A percentile compares a stretch with the other conserved stretches of the same genome.
Evolutionary conservation across 129 eudicot species (phyloP).

Genomic region (Pittosporum tobira): DNA sequence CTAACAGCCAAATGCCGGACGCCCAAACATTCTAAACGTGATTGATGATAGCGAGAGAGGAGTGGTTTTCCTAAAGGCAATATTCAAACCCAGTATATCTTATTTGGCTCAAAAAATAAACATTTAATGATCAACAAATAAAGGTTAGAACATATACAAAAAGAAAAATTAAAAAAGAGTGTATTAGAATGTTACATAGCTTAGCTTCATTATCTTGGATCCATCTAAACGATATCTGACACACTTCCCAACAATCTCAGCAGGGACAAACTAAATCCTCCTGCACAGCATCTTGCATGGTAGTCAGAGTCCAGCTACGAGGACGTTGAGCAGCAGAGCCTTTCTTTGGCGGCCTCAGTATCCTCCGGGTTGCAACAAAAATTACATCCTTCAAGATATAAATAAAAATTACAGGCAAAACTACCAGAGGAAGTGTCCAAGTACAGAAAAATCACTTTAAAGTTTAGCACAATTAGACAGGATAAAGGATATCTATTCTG

Average conservation of each 20-base stretch:
- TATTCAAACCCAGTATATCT: too few species aligned
- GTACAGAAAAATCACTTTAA: too few species aligned
- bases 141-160: too few species aligned
- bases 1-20: neutral
- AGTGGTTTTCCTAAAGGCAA: too few species aligned
- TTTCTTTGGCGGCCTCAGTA: conserved; percentile 56
- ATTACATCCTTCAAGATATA: conserved; percentile 37
- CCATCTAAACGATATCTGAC: conserved; percentile 45
- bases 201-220: conserved; percentile 59
- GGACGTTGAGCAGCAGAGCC: conserved; percentile 62
- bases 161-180: too few species aligned
- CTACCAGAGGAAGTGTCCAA: neutral
- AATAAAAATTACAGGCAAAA: neutral
- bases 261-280: conserved; percentile 56
- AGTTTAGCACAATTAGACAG: neutral
- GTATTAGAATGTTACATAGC: neutral
- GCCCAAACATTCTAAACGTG: too few species aligned
- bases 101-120: too few species aligned
- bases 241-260: conserved; percentile 64
- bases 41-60: too few species aligned
- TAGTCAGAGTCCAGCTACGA: conserved; percentile 45
- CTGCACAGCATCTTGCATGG: conserved; percentile 53
- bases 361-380: conserved; percentile 47
- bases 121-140: too few species aligned
- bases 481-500: too few species aligned